Base-by-base conservation (phyloP, 2,329 filamentous ascomycete genomes). In the Graphilbum ipis-grandicollis region DNA sequence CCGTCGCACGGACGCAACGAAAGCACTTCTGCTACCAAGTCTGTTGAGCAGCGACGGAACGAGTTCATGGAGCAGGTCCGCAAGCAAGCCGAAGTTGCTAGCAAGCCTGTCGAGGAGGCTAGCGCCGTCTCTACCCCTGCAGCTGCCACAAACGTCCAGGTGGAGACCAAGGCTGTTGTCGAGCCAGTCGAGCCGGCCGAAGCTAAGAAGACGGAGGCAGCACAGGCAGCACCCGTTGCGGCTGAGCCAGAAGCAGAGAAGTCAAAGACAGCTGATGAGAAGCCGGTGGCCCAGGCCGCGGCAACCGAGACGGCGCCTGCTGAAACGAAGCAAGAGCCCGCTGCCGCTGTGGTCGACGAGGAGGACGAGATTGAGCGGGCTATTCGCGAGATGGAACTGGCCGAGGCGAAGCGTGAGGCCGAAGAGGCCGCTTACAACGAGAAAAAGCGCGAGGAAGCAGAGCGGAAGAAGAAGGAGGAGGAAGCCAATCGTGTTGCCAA, bases 1-100 rank as follows among this genome's bases (percentile, higher is more conserved):
- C 66, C 75, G 17, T 66, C 77, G 17, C 81, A 90, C 48, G 59
- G 58, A 38, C 78, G 82, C 31, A 66, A 73, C 14, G 83, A 92
- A 36, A 86, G 78, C 56, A 68, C 59, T n/a, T n/a, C n/a, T n/a
- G 55, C 60, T 17, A 65, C 65, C 19, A 90, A 90, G 66, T 79
- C 79, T 2, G 71, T 73, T 26, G 79, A 88, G 53, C 80, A 93
- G 58, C 83, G 83, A 44, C 77, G 78, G 40, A 73, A 82, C 45
- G 84, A 93, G 57, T 80, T 86, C 50, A 79, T 79, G 56, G 75
- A 80, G 53, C 78, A 83, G 52, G 77, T 93, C 51, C 69, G 67
- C 41, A 73, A 76, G 51, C 31, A 35, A 4, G 38, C 43, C 13
- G 40, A 37, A 13, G 49, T 43, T 42, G 28, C 32, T 17, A 14